Conservation (phyloP, 768 basidiomycete genomes). For the Boletus coccyginus region DNA sequence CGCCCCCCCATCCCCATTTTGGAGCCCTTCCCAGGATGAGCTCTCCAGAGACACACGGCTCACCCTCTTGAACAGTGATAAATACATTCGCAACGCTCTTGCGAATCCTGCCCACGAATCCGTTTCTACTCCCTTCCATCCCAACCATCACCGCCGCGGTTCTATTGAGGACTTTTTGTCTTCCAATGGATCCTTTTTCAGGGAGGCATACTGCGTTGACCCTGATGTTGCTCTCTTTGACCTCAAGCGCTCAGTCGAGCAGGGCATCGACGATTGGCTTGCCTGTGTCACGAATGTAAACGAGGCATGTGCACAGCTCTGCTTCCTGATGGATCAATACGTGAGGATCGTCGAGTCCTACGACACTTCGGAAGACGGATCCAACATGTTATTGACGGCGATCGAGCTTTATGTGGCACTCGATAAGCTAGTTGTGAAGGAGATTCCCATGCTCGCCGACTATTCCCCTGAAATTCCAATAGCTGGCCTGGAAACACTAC, state of each 20-base stretch:
- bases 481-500: constrained; percentile 16
- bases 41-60: not conserved
- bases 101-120: not conserved
- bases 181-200: constrained; percentile 2
- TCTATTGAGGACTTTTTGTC: constrained; percentile 15
- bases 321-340: no score
- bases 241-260: no score
- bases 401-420: constrained; percentile 35
- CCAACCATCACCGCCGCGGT: not conserved
- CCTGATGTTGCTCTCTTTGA: constrained; percentile 30
- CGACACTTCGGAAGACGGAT: no score
- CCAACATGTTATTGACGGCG: constrained; percentile 37
- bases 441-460: constrained; percentile 27
- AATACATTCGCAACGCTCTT: not conserved
- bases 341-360: no score
- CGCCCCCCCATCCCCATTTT: not conserved
- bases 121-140: not conserved
- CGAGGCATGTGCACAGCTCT: constrained; percentile 8
- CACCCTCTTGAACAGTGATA: not conserved
- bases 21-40: not conserved
- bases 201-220: no score
- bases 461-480: constrained; percentile 31
- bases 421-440: constrained; percentile 22
- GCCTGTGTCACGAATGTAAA: constrained; percentile 3
- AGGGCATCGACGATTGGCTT: no score